Evolutionary conservation across 305 asterid genomes (phyloP).

Genomic region (Ruellia speciosa): DNA sequence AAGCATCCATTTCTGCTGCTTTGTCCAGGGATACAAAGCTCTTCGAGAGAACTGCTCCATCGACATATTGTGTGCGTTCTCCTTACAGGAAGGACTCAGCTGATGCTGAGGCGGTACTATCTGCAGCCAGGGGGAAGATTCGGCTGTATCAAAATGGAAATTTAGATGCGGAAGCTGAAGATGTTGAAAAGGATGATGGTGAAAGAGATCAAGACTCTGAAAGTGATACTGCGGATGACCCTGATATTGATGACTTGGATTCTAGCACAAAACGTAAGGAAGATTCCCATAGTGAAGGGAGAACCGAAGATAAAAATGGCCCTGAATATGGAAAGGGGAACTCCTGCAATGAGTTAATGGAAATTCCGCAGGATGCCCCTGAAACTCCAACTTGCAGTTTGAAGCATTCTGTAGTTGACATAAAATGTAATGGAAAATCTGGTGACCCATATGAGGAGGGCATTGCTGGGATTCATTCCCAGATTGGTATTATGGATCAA

Average conservation of each 20-base stretch:
- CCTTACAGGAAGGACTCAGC: conserved; percentile 78
- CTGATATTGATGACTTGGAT: conserved; percentile 58
- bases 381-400: conserved; percentile 22
- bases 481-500: conserved; percentile 23
- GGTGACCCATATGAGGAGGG: conserved; percentile 24
- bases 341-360: conserved; percentile 25
- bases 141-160: conserved; percentile 47
- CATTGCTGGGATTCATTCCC: conserved; percentile 21
- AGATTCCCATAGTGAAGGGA: conserved; percentile 31
- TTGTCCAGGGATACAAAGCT: conserved; percentile 84
- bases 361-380: conserved; percentile 21
- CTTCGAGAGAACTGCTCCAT: conserved; percentile 94
- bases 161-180: conserved; percentile 53
- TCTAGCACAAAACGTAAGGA: conserved; percentile 35
- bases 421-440: conserved; percentile 30
- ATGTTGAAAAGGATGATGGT: conserved; percentile 63
- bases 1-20: conserved; percentile 97
- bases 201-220: conserved; percentile 77
- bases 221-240: conserved; percentile 69
- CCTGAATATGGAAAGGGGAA: conserved; percentile 24
- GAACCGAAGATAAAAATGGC: conserved; percentile 11
- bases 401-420: conserved; percentile 32
- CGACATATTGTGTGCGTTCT: conserved; percentile 78
- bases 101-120: conserved; percentile 53
- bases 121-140: conserved; percentile 67